These are phyloP conservation scores for Corchorus olitorius DNA, from an alignment of 345 rosid genomes.

Conservation along the genomic window DNA sequence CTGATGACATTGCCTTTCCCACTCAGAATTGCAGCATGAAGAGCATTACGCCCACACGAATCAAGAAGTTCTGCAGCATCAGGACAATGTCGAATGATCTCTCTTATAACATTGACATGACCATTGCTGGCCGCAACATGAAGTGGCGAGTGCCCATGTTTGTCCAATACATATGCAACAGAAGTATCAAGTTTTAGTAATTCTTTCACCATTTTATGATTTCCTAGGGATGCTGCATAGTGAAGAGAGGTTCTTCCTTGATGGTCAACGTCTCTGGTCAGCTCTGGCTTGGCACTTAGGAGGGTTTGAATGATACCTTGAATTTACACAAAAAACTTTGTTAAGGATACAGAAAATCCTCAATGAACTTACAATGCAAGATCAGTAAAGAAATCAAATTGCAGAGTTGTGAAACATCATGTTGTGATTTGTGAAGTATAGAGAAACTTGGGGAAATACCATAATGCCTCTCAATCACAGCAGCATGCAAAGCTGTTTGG, in stretches of 20 bases:
- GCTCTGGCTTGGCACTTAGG: background rate
- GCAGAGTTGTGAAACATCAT: too few species aligned
- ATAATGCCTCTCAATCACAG: conserved; percentile 1
- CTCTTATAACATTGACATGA: background rate
- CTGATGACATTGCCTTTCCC: conserved; percentile 7
- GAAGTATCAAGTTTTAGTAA: background rate
- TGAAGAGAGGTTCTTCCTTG: background rate
- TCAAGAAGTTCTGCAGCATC: background rate
- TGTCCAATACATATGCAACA: conserved; percentile 2
- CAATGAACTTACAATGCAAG: too few species aligned
- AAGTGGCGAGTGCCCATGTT: background rate
- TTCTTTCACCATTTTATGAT: background rate
- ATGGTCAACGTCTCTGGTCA: background rate
- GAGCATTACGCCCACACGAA: background rate
- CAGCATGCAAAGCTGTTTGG: conserved; percentile 12
- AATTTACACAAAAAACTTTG: background rate
- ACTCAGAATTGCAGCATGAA: background rate
- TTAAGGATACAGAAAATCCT: too few species aligned
- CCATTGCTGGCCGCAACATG: conserved; percentile 4
- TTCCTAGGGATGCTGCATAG: conserved; percentile 1
- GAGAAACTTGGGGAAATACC: background rate
- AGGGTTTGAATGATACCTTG: conserved; percentile 7
- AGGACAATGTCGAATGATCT: background rate
- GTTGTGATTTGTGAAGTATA: background rate
- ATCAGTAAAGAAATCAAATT: too few species aligned